Base-by-base conservation (phyloP, 345 rosid species). In the Erysimum cheiranthoides region DNA sequence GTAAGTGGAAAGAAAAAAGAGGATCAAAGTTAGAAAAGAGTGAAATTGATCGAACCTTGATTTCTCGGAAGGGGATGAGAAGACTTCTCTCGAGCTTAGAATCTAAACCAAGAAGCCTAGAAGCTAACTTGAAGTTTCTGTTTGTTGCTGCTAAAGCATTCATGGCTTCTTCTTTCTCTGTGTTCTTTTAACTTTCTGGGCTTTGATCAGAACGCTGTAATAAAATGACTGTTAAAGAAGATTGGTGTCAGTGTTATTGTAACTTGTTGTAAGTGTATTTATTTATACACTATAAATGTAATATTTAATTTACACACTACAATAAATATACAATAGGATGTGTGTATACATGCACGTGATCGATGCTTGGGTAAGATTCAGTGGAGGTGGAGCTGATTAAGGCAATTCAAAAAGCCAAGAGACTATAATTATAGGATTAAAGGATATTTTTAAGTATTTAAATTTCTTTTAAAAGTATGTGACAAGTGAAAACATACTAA, bases 71-170 rank as follows among this genome's bases (percentile, higher is more conserved):
- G 3, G 99, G 99, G 76, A 95, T 95, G 65, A 95, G 94, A 65
- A 95, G 81, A 80, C 97, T 87, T 73, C 79, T 92, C 88, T 92
- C 98, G 39, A 95, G 98, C 88, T 89, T 95, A 34, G 99, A 92
- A 84, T 95, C 99, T 73, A 95, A 77, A 39, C 97, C 90, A 79
- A 95, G 81, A 79, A 92, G 98, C 88, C 87, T 81, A 47, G 97
- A 82, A 58, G 99, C 99, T 3, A 84, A 85, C 85, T 82, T 92
- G 73, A 95, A 95, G 85, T 95, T 95, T 74, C 99, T 87, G 86
- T 90, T 95, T 28, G 99, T 95, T 54, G 99, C 99, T 28, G 79
- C 97, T 82, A 95, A 75, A 11, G 99, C 99, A 78, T 95, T 95
- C 99, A 95, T 95, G 69, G 75, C 76, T 80, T 64, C 79, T 73